Base-by-base conservation (phyloP, 2,329 filamentous ascomycete genomes). In the Harringtonia aguacate region DNA sequence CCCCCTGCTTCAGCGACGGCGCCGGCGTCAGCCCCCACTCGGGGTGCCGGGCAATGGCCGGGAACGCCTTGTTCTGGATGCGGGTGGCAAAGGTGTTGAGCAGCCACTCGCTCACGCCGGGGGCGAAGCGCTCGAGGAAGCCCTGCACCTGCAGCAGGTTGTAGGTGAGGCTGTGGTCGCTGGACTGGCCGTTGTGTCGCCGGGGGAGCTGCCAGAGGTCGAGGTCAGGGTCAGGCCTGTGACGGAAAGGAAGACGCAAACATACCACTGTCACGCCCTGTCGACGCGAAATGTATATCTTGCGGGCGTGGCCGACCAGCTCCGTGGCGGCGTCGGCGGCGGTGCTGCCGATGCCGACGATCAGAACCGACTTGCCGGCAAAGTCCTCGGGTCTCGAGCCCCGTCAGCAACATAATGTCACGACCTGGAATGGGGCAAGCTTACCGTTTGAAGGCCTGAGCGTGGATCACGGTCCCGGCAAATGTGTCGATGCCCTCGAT, bases 261-360 rank as follows among this genome's bases (percentile, higher is more conserved):
- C 20, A 24, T 36, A 36, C 31, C n/a, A 27, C 10, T 6, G 24
- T 27, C 7, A 10, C 24, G 24, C 24, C 24, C 7, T 27, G 24
- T 6, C 24, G 24, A 6, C 24, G 24, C 24, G 24, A 27, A 10
- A 27, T 27, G 24, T 27, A 27, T 6, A 27, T 27, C 31, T 66
- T 61, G 4, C 57, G 51, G 1, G 62, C 62, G 8, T 61, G 52
- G 0, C 56, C 55, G 0, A 59, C 52, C 6, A 70, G 54, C 6
- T 55, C 54, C 2, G 61, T 56, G 12, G 61, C 55, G 4, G 62
- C 51, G 44, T 67, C 63, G 18, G 56, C 59, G 0, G 58, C 53
- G 1, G 63, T 68, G 37, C 62, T 64, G 15, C 63, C 62, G 22
- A 69, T 51, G 7, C 68, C 68, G 3, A 71, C 55, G 0, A 72